Evolutionary conservation across 306 rosid genomes (phyloP).

Genomic region (Cucurbita maxima): DNA sequence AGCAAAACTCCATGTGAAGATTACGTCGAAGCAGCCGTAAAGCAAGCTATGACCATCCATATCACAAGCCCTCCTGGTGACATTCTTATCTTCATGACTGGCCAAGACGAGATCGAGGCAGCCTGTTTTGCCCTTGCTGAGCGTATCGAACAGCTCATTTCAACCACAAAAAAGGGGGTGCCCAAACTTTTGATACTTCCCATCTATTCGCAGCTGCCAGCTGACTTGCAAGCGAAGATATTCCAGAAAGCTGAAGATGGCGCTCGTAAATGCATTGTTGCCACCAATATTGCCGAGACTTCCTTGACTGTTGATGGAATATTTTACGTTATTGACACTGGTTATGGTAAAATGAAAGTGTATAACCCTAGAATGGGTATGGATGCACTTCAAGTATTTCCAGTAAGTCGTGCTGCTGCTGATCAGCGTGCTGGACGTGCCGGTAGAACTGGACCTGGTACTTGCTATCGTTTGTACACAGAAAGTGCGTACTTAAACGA

Average conservation of each 20-base stretch:
- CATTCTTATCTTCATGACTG: constrained; percentile 95
- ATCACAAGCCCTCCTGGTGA: constrained; percentile 92
- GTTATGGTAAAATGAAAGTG: constrained; percentile 95
- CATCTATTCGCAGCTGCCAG: constrained; percentile 97
- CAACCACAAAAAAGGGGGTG: constrained; percentile 57
- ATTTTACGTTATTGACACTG: constrained; percentile 84
- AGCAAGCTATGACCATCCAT: constrained; percentile 99
- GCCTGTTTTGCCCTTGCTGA: constrained; percentile 92
- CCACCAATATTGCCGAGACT: constrained; percentile 96
- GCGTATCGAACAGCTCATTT: constrained; percentile 71
- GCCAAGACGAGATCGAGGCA: constrained; percentile 99
- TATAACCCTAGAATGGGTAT: constrained; percentile 98
- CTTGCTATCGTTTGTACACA: constrained; percentile 79
- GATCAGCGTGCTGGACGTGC: constrained; percentile 98
- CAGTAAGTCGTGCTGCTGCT: constrained; percentile 95
- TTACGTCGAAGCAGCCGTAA: constrained; percentile 93
- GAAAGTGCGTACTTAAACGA: constrained; percentile 85
- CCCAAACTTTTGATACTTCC: constrained; percentile 90
- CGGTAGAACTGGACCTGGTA: constrained; percentile 98
- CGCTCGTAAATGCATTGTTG: constrained; percentile 90
- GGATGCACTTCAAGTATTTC: constrained; percentile 99
- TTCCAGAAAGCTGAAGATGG: constrained; percentile 95
- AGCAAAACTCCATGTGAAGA: constrained; percentile 93
- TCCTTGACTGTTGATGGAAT: constrained; percentile 96
- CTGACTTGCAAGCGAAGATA: constrained; percentile 94